Percentiles rank a stretch among this genome's conserved stretches.
phyloP scores from a whole-genome alignment of 225 moss, liverwort and hornwort genomes.

The Asterella californica region DNA sequence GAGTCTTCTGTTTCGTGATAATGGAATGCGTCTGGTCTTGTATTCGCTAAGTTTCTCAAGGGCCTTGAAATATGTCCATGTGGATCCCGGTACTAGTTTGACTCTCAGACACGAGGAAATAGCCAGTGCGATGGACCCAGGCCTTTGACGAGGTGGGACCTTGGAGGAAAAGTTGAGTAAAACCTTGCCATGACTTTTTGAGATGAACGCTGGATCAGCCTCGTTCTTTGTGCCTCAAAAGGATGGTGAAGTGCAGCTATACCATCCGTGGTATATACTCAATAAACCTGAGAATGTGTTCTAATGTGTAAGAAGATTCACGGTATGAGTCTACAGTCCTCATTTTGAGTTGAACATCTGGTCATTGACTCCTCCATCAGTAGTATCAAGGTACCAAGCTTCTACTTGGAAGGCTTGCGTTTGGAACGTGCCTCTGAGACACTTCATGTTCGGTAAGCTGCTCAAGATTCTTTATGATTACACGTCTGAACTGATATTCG shows the following conservation, averaged over 20 bases:
- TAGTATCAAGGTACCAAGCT: no score
- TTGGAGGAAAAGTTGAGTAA: background rate
- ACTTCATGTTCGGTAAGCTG: no score
- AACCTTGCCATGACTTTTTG: background rate
- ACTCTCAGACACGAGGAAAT: background rate
- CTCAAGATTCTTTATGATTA: no score
- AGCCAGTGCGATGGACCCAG: background rate
- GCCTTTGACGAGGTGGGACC: background rate
- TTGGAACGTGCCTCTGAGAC: no score
- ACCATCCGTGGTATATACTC: constrained; percentile 19
- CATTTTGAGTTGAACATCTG: no score
- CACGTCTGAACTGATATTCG: no score
- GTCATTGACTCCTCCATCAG: no score
- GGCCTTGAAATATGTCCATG: background rate
- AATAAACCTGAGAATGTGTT: constrained; percentile 6
- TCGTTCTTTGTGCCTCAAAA: background rate
- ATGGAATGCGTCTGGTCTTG: constrained; percentile 19
- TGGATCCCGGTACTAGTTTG: background rate
- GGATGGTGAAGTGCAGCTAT: constrained; percentile 3
- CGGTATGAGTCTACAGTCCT: no score
- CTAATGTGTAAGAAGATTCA: background rate
- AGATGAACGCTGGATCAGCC: background rate
- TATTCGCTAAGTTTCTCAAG: background rate
- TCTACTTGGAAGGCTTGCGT: no score
- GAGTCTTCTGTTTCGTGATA: constrained; percentile 12